Evolutionary conservation across 176 grass and related monocot species (phyloP).

Genomic region (Phyllostachys edulis): DNA sequence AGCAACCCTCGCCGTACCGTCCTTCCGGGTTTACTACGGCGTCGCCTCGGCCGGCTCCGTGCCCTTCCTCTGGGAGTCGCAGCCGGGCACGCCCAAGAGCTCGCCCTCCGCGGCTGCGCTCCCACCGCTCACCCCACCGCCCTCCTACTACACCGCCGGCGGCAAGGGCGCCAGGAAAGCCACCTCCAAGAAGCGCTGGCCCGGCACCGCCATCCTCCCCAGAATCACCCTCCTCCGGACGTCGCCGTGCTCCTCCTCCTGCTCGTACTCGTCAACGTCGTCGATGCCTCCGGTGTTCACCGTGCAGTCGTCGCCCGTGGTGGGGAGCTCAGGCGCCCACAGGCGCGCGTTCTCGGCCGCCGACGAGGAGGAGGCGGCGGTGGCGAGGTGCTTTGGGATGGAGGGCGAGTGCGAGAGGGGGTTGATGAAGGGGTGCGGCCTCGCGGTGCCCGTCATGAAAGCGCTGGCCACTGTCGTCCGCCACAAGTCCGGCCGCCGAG

Average conservation of each 20-base stretch:
- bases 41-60: constrained; percentile 46
- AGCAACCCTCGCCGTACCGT: constrained; percentile 36
- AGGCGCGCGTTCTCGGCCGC: constrained; percentile 27
- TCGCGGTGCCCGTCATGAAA: constrained; percentile 32
- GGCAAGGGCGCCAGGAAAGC: background rate
- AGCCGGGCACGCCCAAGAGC: constrained; percentile 58
- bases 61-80: constrained; percentile 58
- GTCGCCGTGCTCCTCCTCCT: constrained; percentile 6
- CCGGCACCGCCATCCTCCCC: constrained; percentile 1
- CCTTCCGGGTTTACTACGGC: constrained; percentile 63
- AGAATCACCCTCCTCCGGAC: constrained; percentile 19
- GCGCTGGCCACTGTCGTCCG: constrained; percentile 37
- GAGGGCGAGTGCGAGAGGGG: constrained; percentile 39
- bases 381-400: constrained; percentile 35
- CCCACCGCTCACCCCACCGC: constrained; percentile 56
- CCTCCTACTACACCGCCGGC: constrained; percentile 42
- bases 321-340: background rate
- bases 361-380: background rate
- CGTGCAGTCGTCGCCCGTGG: constrained; percentile 21
- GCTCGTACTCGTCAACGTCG: constrained; percentile 22
- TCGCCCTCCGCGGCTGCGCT: constrained; percentile 24
- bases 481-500: constrained; percentile 25
- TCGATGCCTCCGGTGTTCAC: constrained; percentile 50
- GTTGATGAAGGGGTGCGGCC: constrained; percentile 32
- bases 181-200: background rate